A percentile compares a stretch with the other conserved stretches of the same genome.
Conservation (phyloP, 1,139 yeast species). For the Candida smagusa region DNA sequence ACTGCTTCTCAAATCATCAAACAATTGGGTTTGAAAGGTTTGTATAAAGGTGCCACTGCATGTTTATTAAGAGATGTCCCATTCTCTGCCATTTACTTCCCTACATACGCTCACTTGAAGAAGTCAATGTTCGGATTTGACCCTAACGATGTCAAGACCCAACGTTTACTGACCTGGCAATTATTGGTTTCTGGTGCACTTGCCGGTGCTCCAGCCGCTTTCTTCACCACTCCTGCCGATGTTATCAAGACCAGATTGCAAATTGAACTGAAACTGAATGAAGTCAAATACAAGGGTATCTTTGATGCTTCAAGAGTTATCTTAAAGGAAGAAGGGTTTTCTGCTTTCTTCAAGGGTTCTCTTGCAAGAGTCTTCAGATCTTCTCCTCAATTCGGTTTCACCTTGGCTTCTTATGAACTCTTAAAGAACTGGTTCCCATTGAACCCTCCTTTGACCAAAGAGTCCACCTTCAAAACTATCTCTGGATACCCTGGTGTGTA, state of each 20-base stretch:
- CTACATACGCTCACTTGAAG: slow-evolving; percentile 92
- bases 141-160: slow-evolving; percentile 54
- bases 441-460: slow-evolving; percentile 44
- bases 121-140: slow-evolving; percentile 80
- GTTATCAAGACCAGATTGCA: slow-evolving; percentile 95
- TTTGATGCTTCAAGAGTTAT: slow-evolving; percentile 74
- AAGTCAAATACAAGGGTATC: slow-evolving; percentile 73
- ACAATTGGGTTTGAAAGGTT: slow-evolving; percentile 77
- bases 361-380: slow-evolving; percentile 92
- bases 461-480: slow-evolving; percentile 44
- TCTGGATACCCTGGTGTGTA: slow-evolving; percentile 49
- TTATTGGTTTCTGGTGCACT: slow-evolving; percentile 84
- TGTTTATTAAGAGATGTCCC: slow-evolving; percentile 95
- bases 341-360: slow-evolving; percentile 94
- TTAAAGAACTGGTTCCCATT: slow-evolving; percentile 51
- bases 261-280: slow-evolving; percentile 77
- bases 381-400: slow-evolving; percentile 97
- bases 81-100: slow-evolving; percentile 95
- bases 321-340: slow-evolving; percentile 66
- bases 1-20: slow-evolving; percentile 74
- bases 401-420: slow-evolving; percentile 92
- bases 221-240: slow-evolving; percentile 92
- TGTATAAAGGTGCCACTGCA: slow-evolving; percentile 90
- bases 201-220: slow-evolving; percentile 98
- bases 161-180: slow-evolving; percentile 73